These are phyloP conservation scores for Rhodotorula toruloides DNA, from an alignment of 768 basidiomycete genomes.

Conservation along the genomic window DNA sequence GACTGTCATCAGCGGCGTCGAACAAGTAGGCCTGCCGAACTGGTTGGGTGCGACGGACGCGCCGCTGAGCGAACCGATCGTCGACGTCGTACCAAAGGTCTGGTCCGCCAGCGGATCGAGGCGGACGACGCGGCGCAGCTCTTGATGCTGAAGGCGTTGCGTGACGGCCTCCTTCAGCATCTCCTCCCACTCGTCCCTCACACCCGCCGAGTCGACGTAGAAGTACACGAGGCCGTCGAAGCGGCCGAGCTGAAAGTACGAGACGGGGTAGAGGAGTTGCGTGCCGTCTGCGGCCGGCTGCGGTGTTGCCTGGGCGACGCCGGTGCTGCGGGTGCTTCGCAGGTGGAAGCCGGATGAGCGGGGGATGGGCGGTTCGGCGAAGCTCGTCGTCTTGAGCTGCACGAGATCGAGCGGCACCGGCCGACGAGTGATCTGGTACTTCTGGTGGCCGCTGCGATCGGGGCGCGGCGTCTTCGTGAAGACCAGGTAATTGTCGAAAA, in stretches of 20 bases:
- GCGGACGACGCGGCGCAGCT: conserved; percentile 64
- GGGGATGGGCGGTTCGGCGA: conserved; percentile 30
- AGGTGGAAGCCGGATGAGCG: conserved; percentile 31
- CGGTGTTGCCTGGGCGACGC: conserved; percentile 51
- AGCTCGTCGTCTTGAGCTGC: conserved; percentile 52
- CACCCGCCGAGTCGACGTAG: conserved; percentile 73
- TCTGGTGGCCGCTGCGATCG: conserved; percentile 66
- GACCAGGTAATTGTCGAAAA: conserved; percentile 94
- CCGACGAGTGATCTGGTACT: conserved; percentile 76
- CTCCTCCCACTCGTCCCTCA: conserved; percentile 77
- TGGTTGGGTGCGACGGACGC: conserved; percentile 1
- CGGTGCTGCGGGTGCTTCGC: conserved; percentile 12
- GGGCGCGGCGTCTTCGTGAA: conserved; percentile 68
- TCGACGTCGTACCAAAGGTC: conserved; percentile 29
- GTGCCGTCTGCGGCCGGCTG: not conserved
- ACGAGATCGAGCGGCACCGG: conserved; percentile 89
- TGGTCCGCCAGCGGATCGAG: conserved; percentile 32
- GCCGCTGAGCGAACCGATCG: conserved; percentile 16
- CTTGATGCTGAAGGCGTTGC: conserved; percentile 72
- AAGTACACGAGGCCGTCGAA: conserved; percentile 79
- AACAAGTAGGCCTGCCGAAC: conserved; percentile 68
- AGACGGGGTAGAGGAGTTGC: conserved; percentile 69
- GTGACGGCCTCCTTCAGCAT: conserved; percentile 84
- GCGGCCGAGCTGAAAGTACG: conserved; percentile 80
- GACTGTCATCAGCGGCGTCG: conserved; percentile 74